Conservation (phyloP, 257 asterid species). For the Asclepias syriaca region DNA sequence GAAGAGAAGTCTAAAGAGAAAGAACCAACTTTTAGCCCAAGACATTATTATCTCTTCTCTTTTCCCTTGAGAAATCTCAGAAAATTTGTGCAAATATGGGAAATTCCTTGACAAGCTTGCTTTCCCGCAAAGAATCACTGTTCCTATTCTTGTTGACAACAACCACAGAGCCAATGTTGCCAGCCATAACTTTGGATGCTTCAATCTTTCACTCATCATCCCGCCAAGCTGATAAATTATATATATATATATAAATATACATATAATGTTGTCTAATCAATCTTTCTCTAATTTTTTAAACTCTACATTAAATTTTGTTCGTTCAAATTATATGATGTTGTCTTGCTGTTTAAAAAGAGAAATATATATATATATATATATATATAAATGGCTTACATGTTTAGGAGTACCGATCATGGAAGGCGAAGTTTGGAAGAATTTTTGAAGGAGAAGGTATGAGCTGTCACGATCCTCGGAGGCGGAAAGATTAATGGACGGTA, state of each 20-base stretch:
- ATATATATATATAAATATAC: too few species aligned
- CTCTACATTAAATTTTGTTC: too few species aligned
- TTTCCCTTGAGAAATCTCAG: conserved; percentile 27
- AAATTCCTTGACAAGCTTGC: conserved; percentile 40
- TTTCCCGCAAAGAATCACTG: conserved; percentile 53
- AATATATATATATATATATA: too few species aligned
- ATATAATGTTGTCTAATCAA: too few species aligned
- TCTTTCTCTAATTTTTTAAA: too few species aligned
- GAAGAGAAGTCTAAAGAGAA: conserved; percentile 39
- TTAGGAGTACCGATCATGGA: conserved; percentile 56
- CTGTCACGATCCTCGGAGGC: conserved; percentile 13
- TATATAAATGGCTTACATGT: conserved; percentile 28
- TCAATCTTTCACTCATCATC: conserved; percentile 30
- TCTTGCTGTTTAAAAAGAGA: too few species aligned
- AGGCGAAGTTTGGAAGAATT: conserved; percentile 53
- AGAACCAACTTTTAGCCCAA: conserved; percentile 53
- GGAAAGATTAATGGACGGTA: conserved; percentile 38
- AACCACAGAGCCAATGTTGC: conserved; percentile 34
- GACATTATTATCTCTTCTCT: conserved; percentile 46
- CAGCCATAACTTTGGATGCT: conserved; percentile 49
- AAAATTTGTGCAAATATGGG: conserved; percentile 55
- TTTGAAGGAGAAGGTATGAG: neutral
- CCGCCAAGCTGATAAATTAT: conserved; percentile 31
- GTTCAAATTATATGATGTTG: too few species aligned
- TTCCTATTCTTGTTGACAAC: conserved; percentile 66